phyloP scores from a whole-genome alignment of 805 yeast species.

The Pichia thaimueangensis region DNA sequence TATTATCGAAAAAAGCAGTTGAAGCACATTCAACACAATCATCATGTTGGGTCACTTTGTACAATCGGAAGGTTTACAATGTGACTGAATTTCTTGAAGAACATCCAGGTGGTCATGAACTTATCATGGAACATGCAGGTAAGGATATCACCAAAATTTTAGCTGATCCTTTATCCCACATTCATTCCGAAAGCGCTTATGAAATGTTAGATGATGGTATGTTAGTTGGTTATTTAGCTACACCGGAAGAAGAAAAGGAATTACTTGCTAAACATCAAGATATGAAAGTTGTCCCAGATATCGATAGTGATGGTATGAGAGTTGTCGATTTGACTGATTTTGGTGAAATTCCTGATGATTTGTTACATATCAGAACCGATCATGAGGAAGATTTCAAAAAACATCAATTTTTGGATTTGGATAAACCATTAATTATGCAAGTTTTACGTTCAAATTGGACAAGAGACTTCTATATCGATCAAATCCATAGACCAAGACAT shows the following conservation, averaged over 20 bases:
- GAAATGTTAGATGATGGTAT: constrained; percentile 83
- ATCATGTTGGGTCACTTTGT: constrained; percentile 77
- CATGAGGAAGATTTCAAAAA: constrained; percentile 59
- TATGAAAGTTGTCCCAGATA: constrained; percentile 35
- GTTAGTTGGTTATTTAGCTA: constrained; percentile 79
- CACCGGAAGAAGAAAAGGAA: constrained; percentile 68
- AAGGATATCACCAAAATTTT: constrained; percentile 64
- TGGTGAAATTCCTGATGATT: constrained; percentile 68
- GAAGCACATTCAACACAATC: constrained; percentile 42
- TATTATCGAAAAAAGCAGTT: constrained; percentile 50
- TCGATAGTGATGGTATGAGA: constrained; percentile 17
- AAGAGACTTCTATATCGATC: constrained; percentile 88
- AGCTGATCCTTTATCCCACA: constrained; percentile 64
- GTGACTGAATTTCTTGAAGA: constrained; percentile 68
- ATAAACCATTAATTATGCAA: constrained; percentile 75
- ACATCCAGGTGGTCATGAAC: constrained; percentile 64
- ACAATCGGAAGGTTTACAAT: constrained; percentile 75
- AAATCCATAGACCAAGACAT: constrained; percentile 96
- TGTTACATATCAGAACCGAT: constrained; percentile 75
- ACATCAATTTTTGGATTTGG: constrained; percentile 83
- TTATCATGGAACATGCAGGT: constrained; percentile 54
- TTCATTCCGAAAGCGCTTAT: constrained; percentile 81
- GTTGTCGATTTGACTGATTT: constrained; percentile 46
- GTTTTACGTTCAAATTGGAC: constrained; percentile 68
- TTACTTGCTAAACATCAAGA: constrained; percentile 51